Conservation (phyloP, 2,329 filamentous ascomycete species). For the Podosphaera leucotricha region DNA sequence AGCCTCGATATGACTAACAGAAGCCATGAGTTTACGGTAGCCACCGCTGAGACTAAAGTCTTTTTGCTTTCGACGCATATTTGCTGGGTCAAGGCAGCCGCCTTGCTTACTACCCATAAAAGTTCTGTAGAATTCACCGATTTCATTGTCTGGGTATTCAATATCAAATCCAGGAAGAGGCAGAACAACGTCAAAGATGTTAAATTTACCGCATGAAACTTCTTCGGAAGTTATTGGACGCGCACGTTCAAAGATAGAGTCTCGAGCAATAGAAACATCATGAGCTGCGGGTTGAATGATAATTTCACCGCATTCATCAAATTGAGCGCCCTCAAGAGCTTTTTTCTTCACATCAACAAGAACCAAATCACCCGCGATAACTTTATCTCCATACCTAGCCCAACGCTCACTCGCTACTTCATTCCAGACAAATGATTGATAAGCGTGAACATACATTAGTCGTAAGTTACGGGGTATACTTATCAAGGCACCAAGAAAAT, state of each 20-base stretch:
- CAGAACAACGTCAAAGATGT: constrained; percentile 71
- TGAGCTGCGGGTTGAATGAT: constrained; percentile 29
- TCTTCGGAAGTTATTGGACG: constrained; percentile 57
- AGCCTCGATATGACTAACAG: constrained; percentile 28
- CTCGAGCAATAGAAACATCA: constrained; percentile 27
- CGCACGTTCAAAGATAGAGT: constrained; percentile 42
- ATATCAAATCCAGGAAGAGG: constrained; percentile 85
- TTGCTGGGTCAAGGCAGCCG: constrained; percentile 54
- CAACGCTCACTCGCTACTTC: constrained; percentile 59
- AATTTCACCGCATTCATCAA: constrained; percentile 19
- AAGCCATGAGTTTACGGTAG: constrained; percentile 65
- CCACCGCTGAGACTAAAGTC: constrained; percentile 75
- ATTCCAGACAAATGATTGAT: constrained; percentile 92
- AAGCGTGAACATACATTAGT: constrained; percentile 91
- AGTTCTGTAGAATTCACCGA: constrained; percentile 60
- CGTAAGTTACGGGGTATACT: constrained; percentile 61
- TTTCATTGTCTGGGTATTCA: constrained; percentile 59
- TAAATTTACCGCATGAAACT: constrained; percentile 49
- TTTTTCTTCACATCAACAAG: constrained; percentile 9
- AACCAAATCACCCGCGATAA: constrained; percentile 60
- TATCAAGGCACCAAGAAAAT: constrained; percentile 62
- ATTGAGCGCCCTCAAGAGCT: constrained; percentile 9
- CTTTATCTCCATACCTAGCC: constrained; percentile 45
- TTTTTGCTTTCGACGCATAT: constrained; percentile 68
- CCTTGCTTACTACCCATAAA: constrained; percentile 70